phyloP scores from a whole-genome alignment of 2,329 filamentous ascomycete species.

The Zopfia rhizophila region DNA sequence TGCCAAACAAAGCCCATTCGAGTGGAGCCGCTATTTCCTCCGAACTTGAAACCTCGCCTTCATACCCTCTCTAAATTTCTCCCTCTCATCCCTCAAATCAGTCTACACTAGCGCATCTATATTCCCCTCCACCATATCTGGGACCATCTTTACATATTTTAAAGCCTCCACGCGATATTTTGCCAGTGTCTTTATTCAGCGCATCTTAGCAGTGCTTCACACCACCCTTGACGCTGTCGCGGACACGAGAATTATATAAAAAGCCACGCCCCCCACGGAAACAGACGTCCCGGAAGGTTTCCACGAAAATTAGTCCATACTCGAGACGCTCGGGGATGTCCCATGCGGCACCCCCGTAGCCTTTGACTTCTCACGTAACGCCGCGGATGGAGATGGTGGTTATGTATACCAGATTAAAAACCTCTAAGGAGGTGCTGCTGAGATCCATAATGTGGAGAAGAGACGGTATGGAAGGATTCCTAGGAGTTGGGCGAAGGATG shows the following conservation, averaged over 20 bases:
- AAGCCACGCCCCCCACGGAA: slow-evolving; percentile 21
- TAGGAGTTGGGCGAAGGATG: too few relatives aligned
- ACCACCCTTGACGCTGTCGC: slow-evolving; percentile 15
- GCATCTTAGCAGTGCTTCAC: slow-evolving; percentile 20
- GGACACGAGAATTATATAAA: slow-evolving; percentile 20
- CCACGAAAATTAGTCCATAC: slow-evolving; percentile 21
- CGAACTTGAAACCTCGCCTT: too few relatives aligned
- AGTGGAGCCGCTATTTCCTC: slow-evolving; percentile 19
- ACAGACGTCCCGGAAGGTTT: slow-evolving; percentile 25
- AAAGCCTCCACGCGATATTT: slow-evolving; percentile 24
- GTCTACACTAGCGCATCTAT: slow-evolving; percentile 7
- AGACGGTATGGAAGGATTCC: too few relatives aligned
- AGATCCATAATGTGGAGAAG: slow-evolving; percentile 20
- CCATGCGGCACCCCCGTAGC: slow-evolving; percentile 4
- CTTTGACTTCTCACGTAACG: slow-evolving; percentile 11
- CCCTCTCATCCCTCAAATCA: slow-evolving; percentile 6
- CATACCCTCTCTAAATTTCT: slow-evolving; percentile 24
- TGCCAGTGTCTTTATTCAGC: slow-evolving; percentile 24
- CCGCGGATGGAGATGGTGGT: slow-evolving; percentile 30
- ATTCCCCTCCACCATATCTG: slow-evolving; percentile 6
- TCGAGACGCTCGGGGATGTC: slow-evolving; percentile 13
- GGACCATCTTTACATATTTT: slow-evolving; percentile 13
- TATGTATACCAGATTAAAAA: slow-evolving; percentile 23
- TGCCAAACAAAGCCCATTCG: slow-evolving; percentile 17
- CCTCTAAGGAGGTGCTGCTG: slow-evolving; percentile 19